These are phyloP conservation scores for Pestalotiopsis fici DNA, from an alignment of 2,329 filamentous ascomycete genomes.

Conservation along the genomic window DNA sequence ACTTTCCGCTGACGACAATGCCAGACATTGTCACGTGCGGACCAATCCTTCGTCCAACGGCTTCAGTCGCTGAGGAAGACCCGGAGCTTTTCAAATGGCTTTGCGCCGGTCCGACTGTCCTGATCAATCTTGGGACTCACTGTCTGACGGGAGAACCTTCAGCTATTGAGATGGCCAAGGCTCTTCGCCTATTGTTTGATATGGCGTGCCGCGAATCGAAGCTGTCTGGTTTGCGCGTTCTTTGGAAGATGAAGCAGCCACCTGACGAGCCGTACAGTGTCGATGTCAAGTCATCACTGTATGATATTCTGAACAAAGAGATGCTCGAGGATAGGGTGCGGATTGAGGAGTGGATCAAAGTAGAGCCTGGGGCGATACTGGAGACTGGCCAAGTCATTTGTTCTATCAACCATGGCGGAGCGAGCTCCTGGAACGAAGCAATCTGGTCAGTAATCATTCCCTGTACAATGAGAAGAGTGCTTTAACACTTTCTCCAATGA, in stretches of 20 bases:
- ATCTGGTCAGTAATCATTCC: not conserved
- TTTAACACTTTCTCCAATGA: not conserved
- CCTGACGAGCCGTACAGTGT: slow-evolving; percentile 5
- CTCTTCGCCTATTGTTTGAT: slow-evolving; percentile 33
- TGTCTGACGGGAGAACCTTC: slow-evolving; percentile 28
- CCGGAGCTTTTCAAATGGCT: slow-evolving; percentile 20
- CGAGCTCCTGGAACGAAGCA: slow-evolving; percentile 28
- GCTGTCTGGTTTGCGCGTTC: slow-evolving; percentile 29
- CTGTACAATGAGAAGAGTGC: not conserved
- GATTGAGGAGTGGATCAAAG: not conserved
- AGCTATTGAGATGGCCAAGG: slow-evolving; percentile 33
- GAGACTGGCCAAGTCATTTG: slow-evolving; percentile 27
- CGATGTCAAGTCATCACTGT: slow-evolving; percentile 11
- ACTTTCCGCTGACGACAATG: slow-evolving; percentile 15
- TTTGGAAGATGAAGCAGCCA: slow-evolving; percentile 35
- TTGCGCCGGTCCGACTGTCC: slow-evolving; percentile 13
- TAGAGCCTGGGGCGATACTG: not conserved
- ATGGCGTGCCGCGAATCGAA: slow-evolving; percentile 23
- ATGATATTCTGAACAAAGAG: slow-evolving; percentile 17
- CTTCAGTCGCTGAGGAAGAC: slow-evolving; percentile 39
- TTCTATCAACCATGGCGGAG: slow-evolving; percentile 37
- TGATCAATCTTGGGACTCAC: slow-evolving; percentile 30
- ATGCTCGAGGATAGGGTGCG: not conserved
- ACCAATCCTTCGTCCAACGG: slow-evolving; percentile 43
- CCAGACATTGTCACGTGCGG: slow-evolving; percentile 16